phyloP scores from a whole-genome alignment of 2,329 filamentous ascomycete species.

The Coniochaeta sp. region DNA sequence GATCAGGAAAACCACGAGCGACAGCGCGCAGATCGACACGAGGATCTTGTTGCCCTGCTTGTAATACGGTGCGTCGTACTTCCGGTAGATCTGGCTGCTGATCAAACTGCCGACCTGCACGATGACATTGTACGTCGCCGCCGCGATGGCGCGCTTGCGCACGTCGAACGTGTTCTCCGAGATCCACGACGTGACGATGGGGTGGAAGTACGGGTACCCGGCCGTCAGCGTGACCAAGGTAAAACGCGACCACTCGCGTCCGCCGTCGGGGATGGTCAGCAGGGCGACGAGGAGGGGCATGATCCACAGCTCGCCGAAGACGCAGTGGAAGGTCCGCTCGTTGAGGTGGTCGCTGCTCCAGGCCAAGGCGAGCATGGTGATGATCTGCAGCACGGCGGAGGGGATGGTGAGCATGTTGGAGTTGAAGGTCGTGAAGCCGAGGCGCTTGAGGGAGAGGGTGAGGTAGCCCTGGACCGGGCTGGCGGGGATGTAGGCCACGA shows the following conservation, averaged over 20 bases:
- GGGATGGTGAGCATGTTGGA: slow-evolving; percentile 59
- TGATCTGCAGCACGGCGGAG: slow-evolving; percentile 46
- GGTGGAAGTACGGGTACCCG: slow-evolving; percentile 52
- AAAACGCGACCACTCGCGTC: slow-evolving; percentile 45
- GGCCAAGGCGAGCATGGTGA: slow-evolving; percentile 47
- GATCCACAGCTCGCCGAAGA: slow-evolving; percentile 45
- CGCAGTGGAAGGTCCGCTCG: slow-evolving; percentile 44
- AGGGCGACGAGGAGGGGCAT: slow-evolving; percentile 45
- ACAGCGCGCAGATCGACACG: slow-evolving; percentile 42
- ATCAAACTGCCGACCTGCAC: slow-evolving; percentile 37
- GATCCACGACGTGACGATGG: slow-evolving; percentile 43
- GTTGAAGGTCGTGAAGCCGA: slow-evolving; percentile 52
- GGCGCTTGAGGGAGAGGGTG: slow-evolving; percentile 46
- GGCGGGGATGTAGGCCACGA: slow-evolving; percentile 43
- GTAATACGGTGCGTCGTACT: slow-evolving; percentile 48
- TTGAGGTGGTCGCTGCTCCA: slow-evolving; percentile 49
- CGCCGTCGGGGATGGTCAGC: slow-evolving; percentile 37
- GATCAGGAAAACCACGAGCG: slow-evolving; percentile 40
- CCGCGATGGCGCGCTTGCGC: slow-evolving; percentile 40
- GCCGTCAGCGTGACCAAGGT: slow-evolving; percentile 43
- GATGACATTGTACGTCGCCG: slow-evolving; percentile 40
- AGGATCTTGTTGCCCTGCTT: slow-evolving; percentile 50
- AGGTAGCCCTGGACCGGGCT: slow-evolving; percentile 41
- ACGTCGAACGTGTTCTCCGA: slow-evolving; percentile 42
- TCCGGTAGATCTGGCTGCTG: slow-evolving; percentile 41